phyloP scores from a whole-genome alignment of 805 yeast genomes.

The Candida koratica region DNA sequence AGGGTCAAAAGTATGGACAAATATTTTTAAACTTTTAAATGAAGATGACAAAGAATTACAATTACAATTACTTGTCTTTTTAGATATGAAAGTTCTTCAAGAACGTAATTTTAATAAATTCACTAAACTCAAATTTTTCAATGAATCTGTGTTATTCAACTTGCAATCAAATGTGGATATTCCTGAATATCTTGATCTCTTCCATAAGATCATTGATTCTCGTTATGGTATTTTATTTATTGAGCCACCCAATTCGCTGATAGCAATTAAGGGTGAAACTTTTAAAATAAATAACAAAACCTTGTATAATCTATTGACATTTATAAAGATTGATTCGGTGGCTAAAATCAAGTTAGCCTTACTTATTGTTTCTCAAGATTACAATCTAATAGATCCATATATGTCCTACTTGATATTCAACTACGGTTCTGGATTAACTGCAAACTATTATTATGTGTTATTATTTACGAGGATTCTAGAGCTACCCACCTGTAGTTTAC shows the following conservation, averaged over 20 bases:
- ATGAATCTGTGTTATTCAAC: conserved; percentile 67
- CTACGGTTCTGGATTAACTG: conserved; percentile 47
- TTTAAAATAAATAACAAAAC: conserved; percentile 67
- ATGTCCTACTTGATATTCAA: conserved; percentile 49
- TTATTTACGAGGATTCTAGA: conserved; percentile 58
- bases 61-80: conserved; percentile 37
- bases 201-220: conserved; percentile 41
- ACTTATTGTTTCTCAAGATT: conserved; percentile 47
- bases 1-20: conserved; percentile 49
- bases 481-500: conserved; percentile 50
- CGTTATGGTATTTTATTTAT: conserved; percentile 49
- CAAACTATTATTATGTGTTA: conserved; percentile 40
- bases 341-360: conserved; percentile 55
- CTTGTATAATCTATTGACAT: conserved; percentile 56
- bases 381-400: conserved; percentile 75
- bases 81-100: conserved; percentile 48
- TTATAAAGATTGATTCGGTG: conserved; percentile 72
- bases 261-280: conserved; percentile 42
- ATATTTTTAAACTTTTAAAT: conserved; percentile 63
- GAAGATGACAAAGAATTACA: conserved; percentile 46
- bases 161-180: conserved; percentile 38
- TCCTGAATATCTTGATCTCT: conserved; percentile 28
- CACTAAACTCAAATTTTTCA: conserved; percentile 70
- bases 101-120: conserved; percentile 62
- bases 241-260: conserved; percentile 17